Conservation (phyloP, 176 grass and related monocot species). For the Typha latifolia region DNA sequence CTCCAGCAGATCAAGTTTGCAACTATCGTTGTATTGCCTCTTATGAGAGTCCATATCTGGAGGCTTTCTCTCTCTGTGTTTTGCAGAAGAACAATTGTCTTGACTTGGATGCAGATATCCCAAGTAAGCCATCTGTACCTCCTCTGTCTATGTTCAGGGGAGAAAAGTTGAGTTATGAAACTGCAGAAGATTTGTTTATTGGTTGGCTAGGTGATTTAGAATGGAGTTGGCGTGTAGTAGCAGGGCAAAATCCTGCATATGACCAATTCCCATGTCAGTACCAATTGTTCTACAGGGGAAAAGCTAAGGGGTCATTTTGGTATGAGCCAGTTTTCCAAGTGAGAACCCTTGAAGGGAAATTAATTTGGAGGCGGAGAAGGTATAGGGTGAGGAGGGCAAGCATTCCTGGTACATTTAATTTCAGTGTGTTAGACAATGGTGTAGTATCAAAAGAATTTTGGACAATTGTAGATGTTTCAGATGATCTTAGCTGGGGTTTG, state of each 20-base stretch:
- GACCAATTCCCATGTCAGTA: slow-evolving; percentile 94
- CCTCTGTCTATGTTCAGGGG: slow-evolving; percentile 62
- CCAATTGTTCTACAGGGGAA: slow-evolving; percentile 88
- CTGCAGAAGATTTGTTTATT: slow-evolving; percentile 81
- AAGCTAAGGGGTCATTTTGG: slow-evolving; percentile 86
- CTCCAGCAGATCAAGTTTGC: slow-evolving; percentile 82
- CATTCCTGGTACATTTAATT: slow-evolving; percentile 83
- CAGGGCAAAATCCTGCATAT: slow-evolving; percentile 91
- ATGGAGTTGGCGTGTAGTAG: slow-evolving; percentile 86
- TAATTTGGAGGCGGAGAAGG: slow-evolving; percentile 75
- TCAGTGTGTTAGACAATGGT: slow-evolving; percentile 88
- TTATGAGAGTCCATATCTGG: slow-evolving; percentile 69
- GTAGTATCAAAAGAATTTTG: slow-evolving; percentile 92
- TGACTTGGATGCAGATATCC: slow-evolving; percentile 73
- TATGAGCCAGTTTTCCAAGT: slow-evolving; percentile 94
- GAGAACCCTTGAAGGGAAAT: slow-evolving; percentile 54
- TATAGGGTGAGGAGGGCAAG: slow-evolving; percentile 66
- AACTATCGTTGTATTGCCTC: slow-evolving; percentile 89
- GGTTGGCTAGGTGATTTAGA: slow-evolving; percentile 71
- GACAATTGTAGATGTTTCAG: slow-evolving; percentile 73
- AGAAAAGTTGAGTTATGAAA: slow-evolving; percentile 61
- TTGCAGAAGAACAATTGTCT: slow-evolving; percentile 97
- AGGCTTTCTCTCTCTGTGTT: slow-evolving; percentile 88
- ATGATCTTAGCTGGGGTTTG: slow-evolving; percentile 78
- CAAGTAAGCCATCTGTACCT: slow-evolving; percentile 45